Evolutionary conservation across 805 yeast species (phyloP).

Genomic region (Wickerhamiella azymoides): DNA sequence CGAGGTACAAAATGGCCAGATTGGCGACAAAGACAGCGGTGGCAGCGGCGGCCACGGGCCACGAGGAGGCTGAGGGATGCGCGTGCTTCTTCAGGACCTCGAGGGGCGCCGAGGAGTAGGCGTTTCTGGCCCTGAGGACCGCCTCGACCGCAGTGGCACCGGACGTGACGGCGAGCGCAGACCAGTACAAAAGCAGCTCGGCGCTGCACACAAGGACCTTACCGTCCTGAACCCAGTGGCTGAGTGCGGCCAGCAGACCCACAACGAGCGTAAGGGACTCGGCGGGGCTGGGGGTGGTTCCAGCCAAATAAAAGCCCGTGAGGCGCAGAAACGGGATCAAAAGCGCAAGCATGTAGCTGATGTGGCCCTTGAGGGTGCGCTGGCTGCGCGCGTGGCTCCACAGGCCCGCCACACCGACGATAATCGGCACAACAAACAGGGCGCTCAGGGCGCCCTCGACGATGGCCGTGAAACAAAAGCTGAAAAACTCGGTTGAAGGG

Average conservation of each 20-base stretch:
- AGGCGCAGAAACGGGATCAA: conserved; percentile 11
- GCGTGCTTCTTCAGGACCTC: too few relatives aligned
- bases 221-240: conserved; percentile 19
- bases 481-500: conserved; percentile 16
- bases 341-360: conserved; percentile 12
- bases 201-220: too few relatives aligned
- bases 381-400: conserved; percentile 12
- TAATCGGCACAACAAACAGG: conserved; percentile 10
- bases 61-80: too few relatives aligned
- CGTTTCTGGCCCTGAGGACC: background rate
- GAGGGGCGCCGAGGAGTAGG: background rate
- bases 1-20: conserved; percentile 8
- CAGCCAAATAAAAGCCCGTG: conserved; percentile 3
- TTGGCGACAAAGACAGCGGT: conserved; percentile 5
- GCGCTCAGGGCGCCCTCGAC: conserved; percentile 12
- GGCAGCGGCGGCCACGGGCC: background rate
- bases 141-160: conserved; percentile 13
- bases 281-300: conserved; percentile 6
- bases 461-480: conserved; percentile 14
- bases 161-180: conserved; percentile 11
- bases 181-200: too few relatives aligned
- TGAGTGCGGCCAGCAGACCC: conserved; percentile 9
- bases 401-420: conserved; percentile 10
- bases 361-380: conserved; percentile 14
- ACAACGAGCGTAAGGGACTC: conserved; percentile 11